Conservation (phyloP, 2,329 filamentous ascomycete genomes). For the Ceratocystiopsis minuta region DNA sequence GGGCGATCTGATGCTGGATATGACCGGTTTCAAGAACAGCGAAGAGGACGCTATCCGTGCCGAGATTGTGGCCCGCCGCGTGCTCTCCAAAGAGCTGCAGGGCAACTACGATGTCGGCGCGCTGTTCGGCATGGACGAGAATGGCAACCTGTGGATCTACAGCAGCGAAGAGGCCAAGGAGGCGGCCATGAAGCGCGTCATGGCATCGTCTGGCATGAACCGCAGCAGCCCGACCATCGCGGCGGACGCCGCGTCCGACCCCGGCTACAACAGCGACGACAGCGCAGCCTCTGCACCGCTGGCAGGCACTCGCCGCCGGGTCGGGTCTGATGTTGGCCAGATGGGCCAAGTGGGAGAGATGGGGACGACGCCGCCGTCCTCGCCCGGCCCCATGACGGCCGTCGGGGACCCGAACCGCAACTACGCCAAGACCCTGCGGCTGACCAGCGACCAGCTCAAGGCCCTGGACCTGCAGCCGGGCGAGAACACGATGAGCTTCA, state of each 20-base stretch:
- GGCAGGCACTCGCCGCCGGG: conserved; percentile 33
- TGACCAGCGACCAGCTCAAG: conserved; percentile 92
- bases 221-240: conserved; percentile 33
- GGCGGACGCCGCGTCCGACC: conserved; percentile 76
- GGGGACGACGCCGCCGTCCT: conserved; percentile 52
- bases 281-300: conserved; percentile 34
- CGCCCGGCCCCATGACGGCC: conserved; percentile 40
- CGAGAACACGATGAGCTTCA: conserved; percentile 90
- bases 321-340: conserved; percentile 47
- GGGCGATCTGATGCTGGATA: conserved; percentile 92
- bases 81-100: conserved; percentile 80
- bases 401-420: conserved; percentile 59
- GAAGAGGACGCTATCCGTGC: conserved; percentile 84
- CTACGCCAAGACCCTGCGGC: conserved; percentile 86
- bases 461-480: conserved; percentile 64
- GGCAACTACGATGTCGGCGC: conserved; percentile 93
- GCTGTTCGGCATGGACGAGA: conserved; percentile 83
- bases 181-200: conserved; percentile 53
- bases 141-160: conserved; percentile 98
- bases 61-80: conserved; percentile 82
- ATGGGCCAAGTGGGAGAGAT: no score
- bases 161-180: conserved; percentile 93
- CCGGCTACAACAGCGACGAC: conserved; percentile 87
- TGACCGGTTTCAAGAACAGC: conserved; percentile 90
- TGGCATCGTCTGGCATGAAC: conserved; percentile 31